A percentile compares a stretch with the other conserved stretches of the same genome.
These are phyloP conservation scores for Neurospora sp. DNA, from an alignment of 495 filamentous ascomycete species.

Conservation along the genomic window DNA sequence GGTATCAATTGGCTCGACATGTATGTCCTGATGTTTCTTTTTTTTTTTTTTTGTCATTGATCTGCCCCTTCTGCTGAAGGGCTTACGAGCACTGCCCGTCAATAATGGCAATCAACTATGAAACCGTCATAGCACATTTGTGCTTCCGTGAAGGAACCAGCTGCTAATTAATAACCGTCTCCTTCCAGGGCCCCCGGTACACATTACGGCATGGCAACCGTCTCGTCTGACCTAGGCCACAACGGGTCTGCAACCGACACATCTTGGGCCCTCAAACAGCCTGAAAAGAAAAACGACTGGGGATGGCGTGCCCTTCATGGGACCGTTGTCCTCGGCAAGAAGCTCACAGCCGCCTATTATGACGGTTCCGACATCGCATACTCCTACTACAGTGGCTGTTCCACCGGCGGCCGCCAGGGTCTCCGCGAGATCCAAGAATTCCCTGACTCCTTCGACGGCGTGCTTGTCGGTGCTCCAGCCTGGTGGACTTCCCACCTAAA, in stretches of 20 bases:
- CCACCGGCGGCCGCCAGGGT: conserved; percentile 47
- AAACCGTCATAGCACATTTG: neutral
- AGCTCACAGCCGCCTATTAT: conserved; percentile 35
- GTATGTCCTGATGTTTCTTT: too few relatives aligned
- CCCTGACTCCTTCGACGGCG: conserved; percentile 53
- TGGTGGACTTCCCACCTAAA: conserved; percentile 43
- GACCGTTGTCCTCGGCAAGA: conserved; percentile 32
- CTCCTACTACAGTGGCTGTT: conserved; percentile 46
- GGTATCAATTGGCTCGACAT: conserved; percentile 43
- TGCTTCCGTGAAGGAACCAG: neutral
- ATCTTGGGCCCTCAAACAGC: conserved; percentile 38
- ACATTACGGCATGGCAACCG: conserved; percentile 38
- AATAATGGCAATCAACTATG: neutral
- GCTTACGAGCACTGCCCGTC: neutral
- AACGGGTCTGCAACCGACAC: conserved; percentile 30
- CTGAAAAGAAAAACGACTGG: conserved; percentile 28
- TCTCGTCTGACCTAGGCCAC: conserved; percentile 50
- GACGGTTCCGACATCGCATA: conserved; percentile 22
- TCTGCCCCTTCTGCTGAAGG: neutral
- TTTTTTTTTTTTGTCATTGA: neutral
- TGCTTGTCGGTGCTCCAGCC: conserved; percentile 29
- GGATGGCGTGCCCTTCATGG: conserved; percentile 40
- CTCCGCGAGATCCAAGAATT: conserved; percentile 40
- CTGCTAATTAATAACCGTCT: neutral
- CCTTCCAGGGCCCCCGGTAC: conserved; percentile 8